Evolutionary conservation across 441 rosid species (phyloP).

Genomic region (Populus hybrid): DNA sequence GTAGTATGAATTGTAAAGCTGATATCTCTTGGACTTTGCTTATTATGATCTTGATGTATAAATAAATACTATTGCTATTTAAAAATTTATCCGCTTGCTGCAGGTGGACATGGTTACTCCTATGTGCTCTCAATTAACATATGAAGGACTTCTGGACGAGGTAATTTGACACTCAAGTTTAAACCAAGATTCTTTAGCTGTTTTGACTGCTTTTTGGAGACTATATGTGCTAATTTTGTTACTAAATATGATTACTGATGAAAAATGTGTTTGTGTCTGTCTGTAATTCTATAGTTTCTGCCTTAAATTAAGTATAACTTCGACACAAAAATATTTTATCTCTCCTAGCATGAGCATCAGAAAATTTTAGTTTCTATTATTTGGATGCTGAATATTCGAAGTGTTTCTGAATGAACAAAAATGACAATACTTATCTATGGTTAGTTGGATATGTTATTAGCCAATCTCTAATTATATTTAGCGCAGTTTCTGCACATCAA

Average conservation of each 20-base stretch:
- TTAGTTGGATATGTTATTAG: conserved; percentile 18
- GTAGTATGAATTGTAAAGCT: too few species aligned
- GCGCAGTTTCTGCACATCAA: conserved; percentile 67
- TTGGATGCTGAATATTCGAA: too few species aligned
- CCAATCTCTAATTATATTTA: conserved; percentile 31
- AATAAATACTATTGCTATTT: too few species aligned
- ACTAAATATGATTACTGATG: not conserved
- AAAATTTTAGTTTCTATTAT: too few species aligned
- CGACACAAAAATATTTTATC: not conserved
- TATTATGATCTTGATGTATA: too few species aligned
- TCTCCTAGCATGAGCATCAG: not conserved
- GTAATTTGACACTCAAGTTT: conserved; percentile 33
- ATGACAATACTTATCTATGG: conserved; percentile 4
- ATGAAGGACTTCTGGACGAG: conserved; percentile 96
- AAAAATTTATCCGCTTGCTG: conserved; percentile 16
- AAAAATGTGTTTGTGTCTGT: not conserved
- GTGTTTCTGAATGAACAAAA: not conserved
- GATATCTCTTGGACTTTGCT: not conserved
- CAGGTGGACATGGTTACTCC: conserved; percentile 99
- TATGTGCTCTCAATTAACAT: conserved; percentile 88
- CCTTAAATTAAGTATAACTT: not conserved
- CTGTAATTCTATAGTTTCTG: not conserved
- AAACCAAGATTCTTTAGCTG: not conserved
- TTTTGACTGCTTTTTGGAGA: not conserved
- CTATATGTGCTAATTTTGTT: not conserved